phyloP scores from a whole-genome alignment of 371 early-diverging fungal genomes.

The Mortierella sp. region DNA sequence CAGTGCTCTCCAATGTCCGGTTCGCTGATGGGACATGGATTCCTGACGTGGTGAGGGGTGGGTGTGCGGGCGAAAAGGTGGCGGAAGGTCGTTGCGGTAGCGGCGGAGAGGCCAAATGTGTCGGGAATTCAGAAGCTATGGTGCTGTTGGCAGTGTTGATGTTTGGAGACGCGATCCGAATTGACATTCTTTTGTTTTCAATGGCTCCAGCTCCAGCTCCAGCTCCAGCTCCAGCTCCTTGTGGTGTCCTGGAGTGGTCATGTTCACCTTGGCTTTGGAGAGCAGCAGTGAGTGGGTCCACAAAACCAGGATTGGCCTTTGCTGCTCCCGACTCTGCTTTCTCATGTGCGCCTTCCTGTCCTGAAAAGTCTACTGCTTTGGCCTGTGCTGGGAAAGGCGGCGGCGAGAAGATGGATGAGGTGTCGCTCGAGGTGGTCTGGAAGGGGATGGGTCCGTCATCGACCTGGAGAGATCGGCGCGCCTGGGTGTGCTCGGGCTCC shows the following conservation, averaged over 20 bases:
- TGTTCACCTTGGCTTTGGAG: not conserved
- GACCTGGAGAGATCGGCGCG: conserved; percentile 11
- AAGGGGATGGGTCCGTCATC: conserved; percentile 55
- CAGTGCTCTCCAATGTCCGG: not conserved
- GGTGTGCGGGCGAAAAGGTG: conserved; percentile 21
- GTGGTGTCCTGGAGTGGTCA: not conserved
- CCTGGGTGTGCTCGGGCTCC: not conserved
- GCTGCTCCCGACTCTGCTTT: not conserved
- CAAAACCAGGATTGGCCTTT: conserved; percentile 4
- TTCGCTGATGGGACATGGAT: conserved; percentile 10
- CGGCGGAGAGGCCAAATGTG: conserved; percentile 48
- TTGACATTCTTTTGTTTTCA: conserved; percentile 3
- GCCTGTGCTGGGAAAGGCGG: conserved; percentile 17
- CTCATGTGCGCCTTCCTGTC: too few species aligned
- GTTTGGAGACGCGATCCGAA: conserved; percentile 14
- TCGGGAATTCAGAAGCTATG: conserved; percentile 50
- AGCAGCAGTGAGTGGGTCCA: conserved; percentile 32
- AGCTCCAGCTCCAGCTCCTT: not conserved
- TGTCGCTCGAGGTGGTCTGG: conserved; percentile 11
- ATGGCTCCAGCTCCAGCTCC: not conserved
- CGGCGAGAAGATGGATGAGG: conserved; percentile 31
- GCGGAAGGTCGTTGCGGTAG: conserved; percentile 32
- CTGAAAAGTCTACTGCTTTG: not conserved
- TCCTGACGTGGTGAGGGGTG: conserved; percentile 14
- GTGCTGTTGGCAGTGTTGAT: conserved; percentile 18